Evolutionary conservation across 805 yeast species (phyloP), one percentile per base, ranked within the genome.

Genomic region (Candida khao-thaluensis): DNA sequence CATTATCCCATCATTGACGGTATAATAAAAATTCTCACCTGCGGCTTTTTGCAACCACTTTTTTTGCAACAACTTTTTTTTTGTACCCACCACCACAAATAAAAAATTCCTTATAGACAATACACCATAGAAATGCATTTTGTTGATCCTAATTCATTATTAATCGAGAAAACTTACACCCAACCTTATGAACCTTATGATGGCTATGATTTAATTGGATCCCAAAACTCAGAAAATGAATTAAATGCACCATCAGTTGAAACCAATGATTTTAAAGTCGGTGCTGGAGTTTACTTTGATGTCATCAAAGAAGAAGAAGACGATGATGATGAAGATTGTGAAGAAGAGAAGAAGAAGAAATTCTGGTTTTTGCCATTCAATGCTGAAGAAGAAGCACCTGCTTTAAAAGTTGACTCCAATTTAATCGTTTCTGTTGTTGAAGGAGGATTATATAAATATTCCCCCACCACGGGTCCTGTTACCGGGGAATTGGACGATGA

Each of bases 211-310:
- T 7, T 16, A 22, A n/a, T n/a, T n/a, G n/a, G n/a, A n/a, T n/a
- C n/a, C n/a, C 7, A 22, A 8, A 7, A 7, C 10, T 22, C 10
- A 8, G 28, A 25, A 12, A 15, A 3, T n/a, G 28, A 22, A 15
- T 16, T 14, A 20, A 21, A 10, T 14, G 30, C 7, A 5, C 7
- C 15, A n/a, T 27, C 12, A 16, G 27, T 28, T 28, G 34, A 36
- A 22, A 22, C 36, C 12, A 30, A 38, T 15, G 38, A 39, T 35
- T 7, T 47, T 21, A 12, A 46, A 20, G 17, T 52, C 21, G 51
- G 54, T 33, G 49, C 54, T 8, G 58, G 58, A 2, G 34, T 52
- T 18, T 49, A 46, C 34, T 40, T 52, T 9, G 49, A 52, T 30
- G 30, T 43, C 14, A 43, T 37, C n/a, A 41, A 43, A 10, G 35